Conservation (phyloP, 768 basidiomycete species). For the Exsudoporus frostii region DNA sequence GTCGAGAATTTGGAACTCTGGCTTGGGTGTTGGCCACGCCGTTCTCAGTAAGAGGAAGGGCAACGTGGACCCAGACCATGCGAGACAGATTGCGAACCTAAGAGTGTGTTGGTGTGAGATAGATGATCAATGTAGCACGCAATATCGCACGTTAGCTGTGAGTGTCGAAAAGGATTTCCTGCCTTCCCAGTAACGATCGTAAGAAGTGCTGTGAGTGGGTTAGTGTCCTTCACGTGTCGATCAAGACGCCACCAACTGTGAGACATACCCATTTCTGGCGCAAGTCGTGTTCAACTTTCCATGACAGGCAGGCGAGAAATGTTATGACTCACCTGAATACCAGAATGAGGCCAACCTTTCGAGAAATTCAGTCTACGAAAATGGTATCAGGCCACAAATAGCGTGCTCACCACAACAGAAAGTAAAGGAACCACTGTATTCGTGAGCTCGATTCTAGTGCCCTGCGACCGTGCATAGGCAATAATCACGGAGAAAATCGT, state of each 20-base stretch:
- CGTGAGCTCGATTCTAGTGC: slow-evolving; percentile 60
- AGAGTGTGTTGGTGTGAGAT: background rate
- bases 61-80: slow-evolving; percentile 75
- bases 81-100: slow-evolving; percentile 73
- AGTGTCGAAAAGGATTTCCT: slow-evolving; percentile 77
- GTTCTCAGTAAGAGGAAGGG: slow-evolving; percentile 56
- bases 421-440: slow-evolving; percentile 87
- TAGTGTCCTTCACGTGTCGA: background rate
- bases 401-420: slow-evolving; percentile 76
- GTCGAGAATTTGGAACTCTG: slow-evolving; percentile 44
- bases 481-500: slow-evolving; percentile 68
- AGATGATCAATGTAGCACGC: background rate
- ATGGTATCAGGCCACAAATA: background rate
- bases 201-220: slow-evolving; percentile 58
- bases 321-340: slow-evolving; percentile 65
- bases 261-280: slow-evolving; percentile 60
- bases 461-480: slow-evolving; percentile 56
- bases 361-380: slow-evolving; percentile 1
- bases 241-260: background rate
- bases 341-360: slow-evolving; percentile 80
- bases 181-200: slow-evolving; percentile 87
- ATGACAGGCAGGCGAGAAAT: background rate
- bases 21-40: slow-evolving; percentile 44
- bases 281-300: background rate
- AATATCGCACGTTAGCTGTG: slow-evolving; percentile 51